Evolutionary conservation across 2,329 filamentous ascomycete genomes (phyloP).

Genomic region (Pseudogymnoascus sp.): DNA sequence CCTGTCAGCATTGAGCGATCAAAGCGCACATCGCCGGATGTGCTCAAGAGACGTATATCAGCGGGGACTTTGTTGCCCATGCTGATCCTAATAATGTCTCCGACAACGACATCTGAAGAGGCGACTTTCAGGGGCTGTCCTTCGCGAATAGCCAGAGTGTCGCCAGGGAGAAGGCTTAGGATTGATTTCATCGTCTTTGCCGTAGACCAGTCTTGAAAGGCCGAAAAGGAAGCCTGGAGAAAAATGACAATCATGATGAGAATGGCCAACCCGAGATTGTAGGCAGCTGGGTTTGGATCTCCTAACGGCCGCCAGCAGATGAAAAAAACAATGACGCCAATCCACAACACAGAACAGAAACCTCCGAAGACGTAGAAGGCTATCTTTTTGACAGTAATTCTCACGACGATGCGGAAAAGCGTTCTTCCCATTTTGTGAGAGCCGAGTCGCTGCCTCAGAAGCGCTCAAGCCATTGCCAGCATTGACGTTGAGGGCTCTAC

Average conservation of each 20-base stretch:
- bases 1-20: slow-evolving; percentile 96
- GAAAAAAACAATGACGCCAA: slow-evolving; percentile 42
- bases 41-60: slow-evolving; percentile 73
- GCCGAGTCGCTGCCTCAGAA: slow-evolving; percentile 28
- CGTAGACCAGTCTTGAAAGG: slow-evolving; percentile 43
- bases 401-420: slow-evolving; percentile 36
- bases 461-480: slow-evolving; percentile 31
- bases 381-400: slow-evolving; percentile 37
- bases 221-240: slow-evolving; percentile 40
- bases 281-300: slow-evolving; percentile 33
- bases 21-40: slow-evolving; percentile 90
- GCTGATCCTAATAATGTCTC: slow-evolving; percentile 79
- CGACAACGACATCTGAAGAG: slow-evolving; percentile 61
- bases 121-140: slow-evolving; percentile 33
- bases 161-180: slow-evolving; percentile 37
- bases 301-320: slow-evolving; percentile 42
- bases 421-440: slow-evolving; percentile 37
- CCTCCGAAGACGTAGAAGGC: slow-evolving; percentile 40
- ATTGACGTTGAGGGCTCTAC: slow-evolving; percentile 35
- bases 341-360: slow-evolving; percentile 41
- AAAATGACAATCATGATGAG: slow-evolving; percentile 42
- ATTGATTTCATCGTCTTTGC: slow-evolving; percentile 42
- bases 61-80: slow-evolving; percentile 92
- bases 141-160: slow-evolving; percentile 38
- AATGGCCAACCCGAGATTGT: slow-evolving; percentile 40